Conservation (phyloP, 768 basidiomycete species). For the Lentinula lateritia region DNA sequence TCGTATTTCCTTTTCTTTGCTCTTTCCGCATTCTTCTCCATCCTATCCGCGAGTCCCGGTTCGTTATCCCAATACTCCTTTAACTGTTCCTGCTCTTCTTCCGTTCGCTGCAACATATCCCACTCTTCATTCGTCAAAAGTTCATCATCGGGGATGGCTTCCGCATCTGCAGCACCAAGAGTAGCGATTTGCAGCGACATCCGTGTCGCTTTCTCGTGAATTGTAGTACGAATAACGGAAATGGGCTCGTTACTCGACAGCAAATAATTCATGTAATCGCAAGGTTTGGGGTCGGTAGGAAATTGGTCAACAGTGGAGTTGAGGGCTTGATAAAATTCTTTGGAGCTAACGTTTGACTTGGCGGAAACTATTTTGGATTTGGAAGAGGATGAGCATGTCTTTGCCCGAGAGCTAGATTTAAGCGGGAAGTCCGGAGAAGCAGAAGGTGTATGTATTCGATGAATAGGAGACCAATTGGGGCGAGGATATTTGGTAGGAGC, state of each 20-base stretch:
- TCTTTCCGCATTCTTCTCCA: not conserved
- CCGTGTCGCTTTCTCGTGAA: not conserved
- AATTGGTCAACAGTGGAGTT: not conserved
- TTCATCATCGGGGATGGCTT: not conserved
- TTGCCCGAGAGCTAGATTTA: not conserved
- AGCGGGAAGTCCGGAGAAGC: not conserved
- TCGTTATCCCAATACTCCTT: not conserved
- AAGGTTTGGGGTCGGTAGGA: not conserved
- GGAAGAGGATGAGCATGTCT: not conserved
- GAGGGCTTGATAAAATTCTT: not conserved
- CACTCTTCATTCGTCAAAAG: not conserved
- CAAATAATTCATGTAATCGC: not conserved
- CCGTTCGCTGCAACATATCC: not conserved
- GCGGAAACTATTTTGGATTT: not conserved
- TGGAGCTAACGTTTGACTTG: not conserved
- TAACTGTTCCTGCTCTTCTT: not conserved
- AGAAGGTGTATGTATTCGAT: not conserved
- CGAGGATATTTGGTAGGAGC: not conserved
- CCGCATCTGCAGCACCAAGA: not conserved
- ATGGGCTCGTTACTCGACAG: not conserved
- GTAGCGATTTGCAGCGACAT: not conserved
- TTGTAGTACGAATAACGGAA: not conserved
- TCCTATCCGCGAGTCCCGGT: not conserved
- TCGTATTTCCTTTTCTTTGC: not conserved
- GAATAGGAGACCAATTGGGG: not conserved